phyloP scores from a whole-genome alignment of 805 yeast genomes.

The Kodamaea hsintzibuensis region DNA sequence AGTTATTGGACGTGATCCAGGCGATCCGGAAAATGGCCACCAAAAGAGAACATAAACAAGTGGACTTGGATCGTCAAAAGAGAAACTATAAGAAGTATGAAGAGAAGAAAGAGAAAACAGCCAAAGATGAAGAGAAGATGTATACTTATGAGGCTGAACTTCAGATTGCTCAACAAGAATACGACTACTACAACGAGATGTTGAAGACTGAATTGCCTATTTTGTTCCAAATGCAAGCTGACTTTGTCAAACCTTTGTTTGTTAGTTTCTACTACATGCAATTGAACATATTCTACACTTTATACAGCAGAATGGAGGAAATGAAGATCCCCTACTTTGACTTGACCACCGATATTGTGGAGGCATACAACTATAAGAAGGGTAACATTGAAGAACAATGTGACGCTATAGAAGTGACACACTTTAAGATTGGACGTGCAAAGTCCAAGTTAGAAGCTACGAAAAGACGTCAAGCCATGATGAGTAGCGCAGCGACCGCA shows the following conservation, averaged over 20 bases:
- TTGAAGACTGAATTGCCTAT: conserved; percentile 87
- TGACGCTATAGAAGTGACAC: conserved; percentile 86
- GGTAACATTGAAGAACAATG: conserved; percentile 90
- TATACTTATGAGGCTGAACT: conserved; percentile 88
- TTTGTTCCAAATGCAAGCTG: conserved; percentile 84
- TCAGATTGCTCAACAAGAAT: conserved; percentile 91
- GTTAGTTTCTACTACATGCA: conserved; percentile 97
- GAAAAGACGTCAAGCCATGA: conserved; percentile 65
- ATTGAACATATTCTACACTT: conserved; percentile 91
- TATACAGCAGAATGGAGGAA: conserved; percentile 89
- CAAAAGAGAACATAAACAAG: conserved; percentile 92
- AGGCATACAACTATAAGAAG: conserved; percentile 75
- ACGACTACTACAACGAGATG: conserved; percentile 93
- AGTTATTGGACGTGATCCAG: conserved; percentile 77
- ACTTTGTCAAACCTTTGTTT: conserved; percentile 90
- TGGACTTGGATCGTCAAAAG: conserved; percentile 87
- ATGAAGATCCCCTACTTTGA: conserved; percentile 97
- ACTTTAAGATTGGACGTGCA: conserved; percentile 87
- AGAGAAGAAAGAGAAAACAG: conserved; percentile 76
- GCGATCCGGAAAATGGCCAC: conserved; percentile 89
- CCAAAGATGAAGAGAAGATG: conserved; percentile 89
- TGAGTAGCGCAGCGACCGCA: conserved; percentile 25
- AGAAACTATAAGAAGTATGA: conserved; percentile 70
- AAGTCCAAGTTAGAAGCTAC: conserved; percentile 82
- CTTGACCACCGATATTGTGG: conserved; percentile 76